phyloP scores from a whole-genome alignment of 1,139 yeast genomes.

The Hyphopichia khmerensis region DNA sequence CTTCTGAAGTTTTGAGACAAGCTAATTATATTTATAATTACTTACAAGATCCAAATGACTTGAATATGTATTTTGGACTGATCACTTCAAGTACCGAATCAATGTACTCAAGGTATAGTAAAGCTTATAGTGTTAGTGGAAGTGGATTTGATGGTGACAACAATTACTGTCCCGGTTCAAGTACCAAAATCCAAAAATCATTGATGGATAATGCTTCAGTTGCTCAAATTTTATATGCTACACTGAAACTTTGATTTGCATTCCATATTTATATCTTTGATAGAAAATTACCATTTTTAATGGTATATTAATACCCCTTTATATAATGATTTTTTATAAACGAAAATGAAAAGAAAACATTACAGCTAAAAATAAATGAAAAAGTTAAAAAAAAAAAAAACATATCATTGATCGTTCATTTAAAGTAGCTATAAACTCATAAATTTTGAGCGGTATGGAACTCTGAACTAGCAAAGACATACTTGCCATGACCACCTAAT shows the following conservation, averaged over 20 bases:
- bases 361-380: no score
- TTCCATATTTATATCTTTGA: no score
- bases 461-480: conserved; percentile 80
- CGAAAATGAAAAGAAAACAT: no score
- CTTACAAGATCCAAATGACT: conserved; percentile 22
- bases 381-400: neutral
- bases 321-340: no score
- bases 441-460: conserved; percentile 48
- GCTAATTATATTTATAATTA: conserved; percentile 19
- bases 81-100: conserved; percentile 1
- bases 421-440: neutral
- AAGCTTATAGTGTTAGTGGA: neutral
- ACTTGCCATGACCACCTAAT: conserved; percentile 72
- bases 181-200: conserved; percentile 8
- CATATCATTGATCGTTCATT: neutral
- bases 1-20: conserved; percentile 20
- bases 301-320: neutral
- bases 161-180: conserved; percentile 11
- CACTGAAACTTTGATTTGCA: neutral
- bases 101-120: neutral
- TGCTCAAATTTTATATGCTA: conserved; percentile 21
- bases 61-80: conserved; percentile 14
- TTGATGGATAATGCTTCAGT: conserved; percentile 24
- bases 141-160: conserved; percentile 5
- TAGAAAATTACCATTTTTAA: no score